Conservation (phyloP, 176 grass and related monocot genomes). For the Thinopyrum elongatum region DNA sequence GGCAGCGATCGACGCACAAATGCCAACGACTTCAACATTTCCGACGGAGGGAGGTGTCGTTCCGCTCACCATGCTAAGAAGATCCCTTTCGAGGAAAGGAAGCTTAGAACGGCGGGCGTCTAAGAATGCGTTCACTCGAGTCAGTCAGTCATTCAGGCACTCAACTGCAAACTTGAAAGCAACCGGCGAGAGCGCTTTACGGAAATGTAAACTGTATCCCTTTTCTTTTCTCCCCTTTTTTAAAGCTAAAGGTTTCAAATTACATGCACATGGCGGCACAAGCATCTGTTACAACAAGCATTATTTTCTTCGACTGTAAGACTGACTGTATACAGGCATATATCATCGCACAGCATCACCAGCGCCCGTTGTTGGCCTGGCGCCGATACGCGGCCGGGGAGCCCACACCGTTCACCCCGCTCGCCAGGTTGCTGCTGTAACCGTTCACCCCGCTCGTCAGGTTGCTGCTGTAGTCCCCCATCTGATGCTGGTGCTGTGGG, state of each 20-base stretch:
- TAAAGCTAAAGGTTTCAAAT: slow-evolving; percentile 27
- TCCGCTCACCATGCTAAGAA: too few relatives aligned
- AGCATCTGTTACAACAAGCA: slow-evolving; percentile 53
- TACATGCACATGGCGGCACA: slow-evolving; percentile 29
- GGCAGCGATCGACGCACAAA: neutral
- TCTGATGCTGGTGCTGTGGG: slow-evolving; percentile 8
- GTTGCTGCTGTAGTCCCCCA: slow-evolving; percentile 43
- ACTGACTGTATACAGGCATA: slow-evolving; percentile 36
- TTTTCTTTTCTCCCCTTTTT: slow-evolving; percentile 43
- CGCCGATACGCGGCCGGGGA: slow-evolving; percentile 40
- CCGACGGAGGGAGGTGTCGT: too few relatives aligned
- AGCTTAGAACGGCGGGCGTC: neutral
- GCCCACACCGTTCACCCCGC: slow-evolving; percentile 28
- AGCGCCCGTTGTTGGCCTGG: slow-evolving; percentile 49
- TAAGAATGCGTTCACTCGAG: neutral
- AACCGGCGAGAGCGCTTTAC: too few relatives aligned
- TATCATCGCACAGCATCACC: slow-evolving; percentile 22
- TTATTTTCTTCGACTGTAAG: slow-evolving; percentile 36
- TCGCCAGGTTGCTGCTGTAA: slow-evolving; percentile 39
- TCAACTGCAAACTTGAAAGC: too few relatives aligned
- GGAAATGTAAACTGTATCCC: slow-evolving; percentile 23
- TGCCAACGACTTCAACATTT: neutral
- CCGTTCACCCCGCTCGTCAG: slow-evolving; percentile 35
- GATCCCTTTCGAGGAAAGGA: too few relatives aligned
- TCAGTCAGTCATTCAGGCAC: too few relatives aligned